Evolutionary conservation across 2,329 filamentous ascomycete genomes (phyloP), one percentile per base, ranked within the genome.

Genomic region (Colletotrichum tropicale): DNA sequence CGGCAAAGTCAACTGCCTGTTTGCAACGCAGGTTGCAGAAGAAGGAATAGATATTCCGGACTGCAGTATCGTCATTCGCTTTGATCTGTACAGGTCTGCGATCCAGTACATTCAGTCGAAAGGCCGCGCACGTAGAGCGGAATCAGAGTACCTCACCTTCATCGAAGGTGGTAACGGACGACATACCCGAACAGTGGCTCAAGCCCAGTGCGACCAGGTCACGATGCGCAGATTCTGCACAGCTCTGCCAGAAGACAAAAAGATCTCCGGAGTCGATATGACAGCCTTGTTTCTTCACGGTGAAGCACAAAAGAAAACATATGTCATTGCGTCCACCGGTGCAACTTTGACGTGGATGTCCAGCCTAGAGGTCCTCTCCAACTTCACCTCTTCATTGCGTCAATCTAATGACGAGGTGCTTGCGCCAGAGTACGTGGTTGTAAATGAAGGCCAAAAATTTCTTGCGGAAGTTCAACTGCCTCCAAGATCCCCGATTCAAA

Each of bases 71-170:
- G 87, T 94, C 34, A 88, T 94, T 75, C 86, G 96, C 3, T 99
- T 98, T 80, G 95, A 98, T 81, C 89, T 98, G 4, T 98, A 96
- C 84, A 89, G 90, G 13, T 98, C 96, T 0, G 92, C 98, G 83
- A 98, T 98, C 68, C 95, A 98, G 81, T 98, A 98, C 81, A 93
- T 98, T 24, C 97, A 99, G 83, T 98, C 96, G 16, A 91, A 95
- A 77, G 97, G 97, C 1, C 91, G 97, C 70, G 97, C 97, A 15
- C 91, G 97, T 52, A 94, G 95, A 80, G 84, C 86, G 1, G 90
- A 93, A 70, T 98, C 97, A 0, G 92, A 91, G 77, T 98, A 96
- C 82, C 90, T 96, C 38, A 95, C 94, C 80, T 96, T 99, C 94
- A 82, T 95, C 4, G 96, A 98, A 81, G 81, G 84, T 2, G 90